These are phyloP conservation scores for Turnera subulata DNA, from an alignment of 345 rosid species.

Conservation along the genomic window DNA sequence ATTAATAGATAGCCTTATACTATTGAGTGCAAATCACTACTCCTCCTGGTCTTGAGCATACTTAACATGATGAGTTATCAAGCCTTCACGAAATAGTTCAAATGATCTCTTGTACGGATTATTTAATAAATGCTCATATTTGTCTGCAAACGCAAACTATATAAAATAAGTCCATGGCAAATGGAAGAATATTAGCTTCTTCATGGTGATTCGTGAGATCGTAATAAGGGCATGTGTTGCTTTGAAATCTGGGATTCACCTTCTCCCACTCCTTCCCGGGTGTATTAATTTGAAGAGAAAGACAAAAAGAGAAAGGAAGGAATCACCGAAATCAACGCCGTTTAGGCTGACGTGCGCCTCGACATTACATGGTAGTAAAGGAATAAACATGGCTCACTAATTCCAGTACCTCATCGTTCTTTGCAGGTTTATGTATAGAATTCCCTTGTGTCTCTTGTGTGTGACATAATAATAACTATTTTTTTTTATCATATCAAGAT, in stretches of 20 bases:
- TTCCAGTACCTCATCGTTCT: slow-evolving; percentile 6
- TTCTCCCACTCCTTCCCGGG: slow-evolving; percentile 28
- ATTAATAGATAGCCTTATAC: no score
- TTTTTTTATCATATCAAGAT: background rate
- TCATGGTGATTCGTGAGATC: slow-evolving; percentile 50
- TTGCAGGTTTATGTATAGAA: slow-evolving; percentile 20
- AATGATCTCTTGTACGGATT: no score
- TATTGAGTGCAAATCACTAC: no score
- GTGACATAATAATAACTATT: background rate
- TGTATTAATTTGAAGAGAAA: slow-evolving; percentile 9
- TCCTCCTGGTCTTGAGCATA: no score
- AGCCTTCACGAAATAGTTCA: no score
- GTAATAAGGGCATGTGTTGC: slow-evolving; percentile 40
- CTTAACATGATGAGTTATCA: no score
- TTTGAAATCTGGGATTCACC: slow-evolving; percentile 39
- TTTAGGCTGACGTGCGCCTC: slow-evolving; percentile 43
- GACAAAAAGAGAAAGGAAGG: slow-evolving; percentile 42
- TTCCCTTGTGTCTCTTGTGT: slow-evolving; percentile 8
- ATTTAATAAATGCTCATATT: background rate
- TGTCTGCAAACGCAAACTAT: slow-evolving; percentile 12
- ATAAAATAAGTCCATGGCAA: slow-evolving; percentile 7
- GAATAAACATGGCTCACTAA: slow-evolving; percentile 1
- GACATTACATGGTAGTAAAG: slow-evolving; percentile 14
- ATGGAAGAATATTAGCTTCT: slow-evolving; percentile 56
- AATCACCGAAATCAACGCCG: slow-evolving; percentile 76